Percentiles rank a stretch among this genome's conserved stretches.
phyloP scores from a whole-genome alignment of 2,329 filamentous ascomycete species.

The Fusarium brachygibbosum region DNA sequence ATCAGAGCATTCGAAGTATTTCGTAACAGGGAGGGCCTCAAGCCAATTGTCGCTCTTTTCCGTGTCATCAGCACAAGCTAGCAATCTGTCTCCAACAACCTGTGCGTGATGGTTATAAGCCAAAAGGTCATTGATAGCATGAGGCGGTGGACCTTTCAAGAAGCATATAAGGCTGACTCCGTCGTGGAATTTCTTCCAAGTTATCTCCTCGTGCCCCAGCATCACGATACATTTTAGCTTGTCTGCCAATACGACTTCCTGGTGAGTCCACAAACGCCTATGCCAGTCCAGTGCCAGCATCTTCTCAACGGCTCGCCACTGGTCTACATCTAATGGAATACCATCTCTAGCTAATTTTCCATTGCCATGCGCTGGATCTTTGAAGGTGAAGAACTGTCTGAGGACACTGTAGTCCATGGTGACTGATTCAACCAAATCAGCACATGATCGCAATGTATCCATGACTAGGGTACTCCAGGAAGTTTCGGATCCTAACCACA shows the following conservation, averaged over 20 bases:
- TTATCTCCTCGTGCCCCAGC: neutral
- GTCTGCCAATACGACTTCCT: neutral
- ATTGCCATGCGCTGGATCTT: neutral
- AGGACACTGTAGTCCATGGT: neutral
- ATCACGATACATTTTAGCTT: neutral
- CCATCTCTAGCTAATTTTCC: neutral
- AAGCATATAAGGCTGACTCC: neutral
- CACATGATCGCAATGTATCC: neutral
- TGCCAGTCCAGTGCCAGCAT: neutral
- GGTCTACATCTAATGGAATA: fast-evolving
- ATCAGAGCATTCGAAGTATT: neutral
- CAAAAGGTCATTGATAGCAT: neutral
- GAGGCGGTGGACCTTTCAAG: neutral
- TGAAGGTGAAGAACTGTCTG: neutral
- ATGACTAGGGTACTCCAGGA: neutral
- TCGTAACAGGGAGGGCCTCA: neutral
- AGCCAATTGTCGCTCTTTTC: neutral
- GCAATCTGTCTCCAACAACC: neutral
- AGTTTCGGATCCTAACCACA: slow-evolving; percentile 6
- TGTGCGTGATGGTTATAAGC: neutral
- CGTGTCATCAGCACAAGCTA: neutral
- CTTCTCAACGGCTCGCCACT: neutral
- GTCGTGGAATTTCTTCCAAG: neutral
- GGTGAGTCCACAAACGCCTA: neutral
- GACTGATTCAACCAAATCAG: neutral